A percentile compares a stretch with the other conserved stretches of the same genome.
Conservation (phyloP, 495 filamentous ascomycete species). For the Penicillium roqueforti region DNA sequence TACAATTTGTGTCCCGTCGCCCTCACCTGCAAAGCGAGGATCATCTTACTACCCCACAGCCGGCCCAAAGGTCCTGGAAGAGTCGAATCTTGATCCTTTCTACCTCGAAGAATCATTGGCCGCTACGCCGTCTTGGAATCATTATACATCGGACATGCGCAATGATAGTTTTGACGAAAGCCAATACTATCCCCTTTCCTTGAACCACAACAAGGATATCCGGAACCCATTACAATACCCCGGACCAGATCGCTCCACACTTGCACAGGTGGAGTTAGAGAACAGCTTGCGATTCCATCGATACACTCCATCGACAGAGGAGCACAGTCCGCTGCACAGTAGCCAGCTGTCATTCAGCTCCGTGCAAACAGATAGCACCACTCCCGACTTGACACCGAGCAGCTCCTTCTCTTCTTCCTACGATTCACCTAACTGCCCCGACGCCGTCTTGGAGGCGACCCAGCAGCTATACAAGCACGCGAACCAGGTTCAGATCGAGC, state of each 20-base stretch:
- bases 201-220: conserved; percentile 24
- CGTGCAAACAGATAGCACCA: conserved; percentile 29
- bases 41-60: conserved; percentile 38
- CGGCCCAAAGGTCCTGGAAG: conserved; percentile 31
- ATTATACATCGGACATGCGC: conserved; percentile 26
- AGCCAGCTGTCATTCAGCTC: conserved; percentile 41
- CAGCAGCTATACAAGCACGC: conserved; percentile 32
- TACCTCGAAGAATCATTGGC: conserved; percentile 43
- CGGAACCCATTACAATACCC: conserved; percentile 15
- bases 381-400: conserved; percentile 43
- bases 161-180: conserved; percentile 36
- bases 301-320: conserved; percentile 27
- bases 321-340: conserved; percentile 23
- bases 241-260: conserved; percentile 31
- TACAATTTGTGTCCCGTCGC: conserved; percentile 31
- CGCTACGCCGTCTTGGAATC: conserved; percentile 26
- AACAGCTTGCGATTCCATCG: conserved; percentile 31
- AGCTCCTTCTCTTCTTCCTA: conserved; percentile 46
- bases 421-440: conserved; percentile 31
- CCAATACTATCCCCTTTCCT: conserved; percentile 36
- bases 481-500: conserved; percentile 14
- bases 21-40: conserved; percentile 31
- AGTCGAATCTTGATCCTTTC: conserved; percentile 44
- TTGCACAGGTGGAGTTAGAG: conserved; percentile 37
- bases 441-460: conserved; percentile 28